Percentiles rank a stretch among this genome's conserved stretches.
Evolutionary conservation across 768 basidiomycete species (phyloP).

Genomic region (Clitopilus hobsonii): DNA sequence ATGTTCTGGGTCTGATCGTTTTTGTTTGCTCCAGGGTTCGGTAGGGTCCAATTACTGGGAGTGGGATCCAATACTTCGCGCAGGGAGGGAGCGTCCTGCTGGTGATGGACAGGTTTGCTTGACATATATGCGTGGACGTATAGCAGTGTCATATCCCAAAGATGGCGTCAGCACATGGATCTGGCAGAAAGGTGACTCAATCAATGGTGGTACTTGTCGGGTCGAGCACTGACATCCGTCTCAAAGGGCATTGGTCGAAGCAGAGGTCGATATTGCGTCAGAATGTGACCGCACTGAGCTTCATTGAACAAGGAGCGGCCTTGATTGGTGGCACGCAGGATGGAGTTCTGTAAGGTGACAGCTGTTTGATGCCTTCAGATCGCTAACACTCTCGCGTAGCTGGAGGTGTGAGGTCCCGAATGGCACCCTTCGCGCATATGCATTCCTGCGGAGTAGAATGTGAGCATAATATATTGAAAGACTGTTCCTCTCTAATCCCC

Average conservation of each 20-base stretch:
- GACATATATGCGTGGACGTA: slow-evolving; percentile 50
- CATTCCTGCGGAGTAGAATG: slow-evolving; percentile 58
- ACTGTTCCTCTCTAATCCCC: not conserved
- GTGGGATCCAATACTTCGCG: slow-evolving; percentile 51
- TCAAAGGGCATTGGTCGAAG: slow-evolving; percentile 56
- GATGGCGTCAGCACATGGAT: slow-evolving; percentile 63
- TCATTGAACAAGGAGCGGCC: slow-evolving; percentile 58
- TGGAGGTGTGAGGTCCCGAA: slow-evolving; percentile 70
- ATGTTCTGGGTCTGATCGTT: not conserved
- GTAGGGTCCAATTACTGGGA: slow-evolving; percentile 51
- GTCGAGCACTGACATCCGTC: not conserved
- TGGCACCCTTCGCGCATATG: slow-evolving; percentile 56
- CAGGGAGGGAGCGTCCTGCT: slow-evolving; percentile 30
- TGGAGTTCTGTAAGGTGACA: slow-evolving; percentile 52
- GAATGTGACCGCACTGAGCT: slow-evolving; percentile 60
- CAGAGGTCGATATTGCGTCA: slow-evolving; percentile 62
- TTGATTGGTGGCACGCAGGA: slow-evolving; percentile 68
- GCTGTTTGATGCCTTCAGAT: not conserved
- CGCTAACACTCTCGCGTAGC: slow-evolving; percentile 25
- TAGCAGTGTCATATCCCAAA: slow-evolving; percentile 60
- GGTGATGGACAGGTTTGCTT: slow-evolving; percentile 43
- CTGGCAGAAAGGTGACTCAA: slow-evolving; percentile 46
- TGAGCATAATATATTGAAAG: slow-evolving; percentile 23
- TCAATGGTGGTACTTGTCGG: not conserved
- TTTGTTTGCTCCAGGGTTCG: slow-evolving; percentile 1